A percentile compares a stretch with the other conserved stretches of the same genome.
These are phyloP conservation scores for Salix koriyanagi DNA, from an alignment of 345 rosid species.

Conservation along the genomic window DNA sequence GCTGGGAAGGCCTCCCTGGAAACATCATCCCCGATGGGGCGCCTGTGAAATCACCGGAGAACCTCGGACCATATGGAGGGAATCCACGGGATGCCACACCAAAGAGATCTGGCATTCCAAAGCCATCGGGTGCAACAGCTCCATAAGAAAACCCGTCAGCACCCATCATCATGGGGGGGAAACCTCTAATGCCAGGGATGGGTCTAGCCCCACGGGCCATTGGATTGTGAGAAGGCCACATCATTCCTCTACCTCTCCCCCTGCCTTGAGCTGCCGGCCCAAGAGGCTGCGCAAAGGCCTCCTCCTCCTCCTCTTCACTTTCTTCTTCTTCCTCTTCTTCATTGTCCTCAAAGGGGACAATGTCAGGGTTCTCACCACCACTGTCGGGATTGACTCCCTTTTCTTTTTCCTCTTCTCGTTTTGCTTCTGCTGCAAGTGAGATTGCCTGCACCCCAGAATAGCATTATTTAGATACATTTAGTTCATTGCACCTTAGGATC, in stretches of 20 bases:
- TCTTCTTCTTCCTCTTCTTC: slow-evolving; percentile 91
- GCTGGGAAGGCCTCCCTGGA: slow-evolving; percentile 90
- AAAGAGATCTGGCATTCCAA: slow-evolving; percentile 82
- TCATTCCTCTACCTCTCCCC: slow-evolving; percentile 91
- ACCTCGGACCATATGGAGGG: slow-evolving; percentile 84
- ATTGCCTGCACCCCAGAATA: slow-evolving; percentile 49
- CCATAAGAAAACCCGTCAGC: slow-evolving; percentile 81
- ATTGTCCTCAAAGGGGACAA: slow-evolving; percentile 92
- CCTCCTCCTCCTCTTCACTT: slow-evolving; percentile 85
- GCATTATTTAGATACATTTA: slow-evolving; percentile 7
- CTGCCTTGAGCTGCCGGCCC: slow-evolving; percentile 59
- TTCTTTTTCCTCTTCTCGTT: slow-evolving; percentile 96
- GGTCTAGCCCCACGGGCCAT: slow-evolving; percentile 77
- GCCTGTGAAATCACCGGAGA: slow-evolving; percentile 82
- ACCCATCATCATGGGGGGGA: slow-evolving; percentile 79
- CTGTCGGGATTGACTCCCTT: slow-evolving; percentile 82
- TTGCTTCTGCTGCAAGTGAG: slow-evolving; percentile 83
- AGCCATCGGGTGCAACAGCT: slow-evolving; percentile 58
- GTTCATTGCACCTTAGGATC: neutral
- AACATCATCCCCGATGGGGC: slow-evolving; percentile 85
- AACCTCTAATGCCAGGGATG: slow-evolving; percentile 81
- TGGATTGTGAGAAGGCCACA: slow-evolving; percentile 96
- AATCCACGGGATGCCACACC: slow-evolving; percentile 79
- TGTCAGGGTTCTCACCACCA: slow-evolving; percentile 83
- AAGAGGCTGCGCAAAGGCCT: slow-evolving; percentile 32